Evolutionary conservation across 495 filamentous ascomycete genomes (phyloP).

Genomic region (Trichoderma gamsii): DNA sequence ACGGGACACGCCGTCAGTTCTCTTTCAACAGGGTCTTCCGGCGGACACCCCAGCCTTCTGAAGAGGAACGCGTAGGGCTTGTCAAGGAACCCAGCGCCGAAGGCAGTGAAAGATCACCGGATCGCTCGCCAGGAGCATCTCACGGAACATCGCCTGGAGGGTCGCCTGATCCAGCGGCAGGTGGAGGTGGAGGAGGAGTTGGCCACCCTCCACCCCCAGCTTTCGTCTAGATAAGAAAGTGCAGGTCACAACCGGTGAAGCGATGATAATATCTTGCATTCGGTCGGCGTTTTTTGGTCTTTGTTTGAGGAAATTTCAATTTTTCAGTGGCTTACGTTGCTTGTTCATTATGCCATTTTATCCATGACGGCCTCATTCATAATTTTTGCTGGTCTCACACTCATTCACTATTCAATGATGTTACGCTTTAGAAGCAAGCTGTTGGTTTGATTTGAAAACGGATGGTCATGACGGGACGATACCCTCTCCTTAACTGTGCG

Average conservation of each 20-base stretch:
- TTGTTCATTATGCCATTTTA: background rate
- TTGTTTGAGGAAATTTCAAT: background rate
- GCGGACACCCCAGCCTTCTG: slow-evolving; percentile 54
- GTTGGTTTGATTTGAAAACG: too few species aligned
- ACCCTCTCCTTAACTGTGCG: background rate
- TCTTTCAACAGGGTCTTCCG: slow-evolving; percentile 81
- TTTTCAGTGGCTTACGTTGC: background rate
- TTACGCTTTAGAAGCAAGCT: too few species aligned
- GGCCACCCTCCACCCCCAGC: background rate
- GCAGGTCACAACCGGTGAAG: background rate
- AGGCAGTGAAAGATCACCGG: background rate
- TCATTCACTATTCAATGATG: too few species aligned
- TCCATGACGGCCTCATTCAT: background rate
- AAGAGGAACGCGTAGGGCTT: slow-evolving; percentile 83
- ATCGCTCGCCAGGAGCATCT: background rate
- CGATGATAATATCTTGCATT: slow-evolving; percentile 1
- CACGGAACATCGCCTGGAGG: background rate
- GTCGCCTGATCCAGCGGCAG: background rate
- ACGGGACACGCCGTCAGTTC: slow-evolving; percentile 69
- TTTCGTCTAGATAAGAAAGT: slow-evolving; percentile 3
- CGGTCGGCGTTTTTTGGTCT: background rate
- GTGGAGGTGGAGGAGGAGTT: background rate
- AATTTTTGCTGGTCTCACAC: background rate
- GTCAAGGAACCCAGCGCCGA: slow-evolving; percentile 54
- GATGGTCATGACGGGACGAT: too few species aligned